These are phyloP conservation scores for Trametes cingulata DNA, from an alignment of 768 basidiomycete species.

Conservation along the genomic window DNA sequence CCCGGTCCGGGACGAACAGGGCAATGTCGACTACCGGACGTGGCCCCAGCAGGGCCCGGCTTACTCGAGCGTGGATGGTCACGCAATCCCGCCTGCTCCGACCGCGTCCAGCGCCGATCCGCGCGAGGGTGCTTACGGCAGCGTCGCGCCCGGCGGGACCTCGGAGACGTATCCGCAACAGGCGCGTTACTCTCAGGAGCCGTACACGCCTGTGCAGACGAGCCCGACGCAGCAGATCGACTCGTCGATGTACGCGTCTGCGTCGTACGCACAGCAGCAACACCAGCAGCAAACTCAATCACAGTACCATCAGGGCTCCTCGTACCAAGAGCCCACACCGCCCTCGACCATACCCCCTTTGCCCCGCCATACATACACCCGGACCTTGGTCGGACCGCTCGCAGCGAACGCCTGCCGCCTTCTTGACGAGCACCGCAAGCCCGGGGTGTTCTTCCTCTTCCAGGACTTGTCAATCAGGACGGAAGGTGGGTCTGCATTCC, in stretches of 20 bases:
- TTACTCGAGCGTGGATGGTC: slow-evolving; percentile 24
- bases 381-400: slow-evolving; percentile 88
- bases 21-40: slow-evolving; percentile 25
- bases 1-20: slow-evolving; percentile 24
- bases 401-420: slow-evolving; percentile 85
- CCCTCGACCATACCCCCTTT: slow-evolving; percentile 43
- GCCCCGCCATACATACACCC: slow-evolving; percentile 74
- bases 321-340: slow-evolving; percentile 30
- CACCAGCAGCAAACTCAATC: slow-evolving; percentile 30
- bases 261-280: slow-evolving; percentile 38
- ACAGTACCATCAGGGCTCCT: slow-evolving; percentile 26
- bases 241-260: slow-evolving; percentile 34
- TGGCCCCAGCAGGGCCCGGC: slow-evolving; percentile 26
- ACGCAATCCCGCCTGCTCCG: slow-evolving; percentile 17
- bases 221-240: slow-evolving; percentile 34
- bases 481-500: slow-evolving; percentile 58
- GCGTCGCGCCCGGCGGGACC: slow-evolving; percentile 15
- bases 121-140: slow-evolving; percentile 24
- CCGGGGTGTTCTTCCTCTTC: slow-evolving; percentile 93
- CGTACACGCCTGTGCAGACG: slow-evolving; percentile 21
- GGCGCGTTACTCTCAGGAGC: slow-evolving; percentile 23
- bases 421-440: slow-evolving; percentile 79
- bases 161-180: slow-evolving; percentile 21
- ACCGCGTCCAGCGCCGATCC: slow-evolving; percentile 16
- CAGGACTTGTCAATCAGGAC: slow-evolving; percentile 93